Evolutionary conservation across 164 flowering plant genomes (phyloP), one percentile per base, ranked within the genome.

Genomic region (Magnolia kwangsiensis): DNA sequence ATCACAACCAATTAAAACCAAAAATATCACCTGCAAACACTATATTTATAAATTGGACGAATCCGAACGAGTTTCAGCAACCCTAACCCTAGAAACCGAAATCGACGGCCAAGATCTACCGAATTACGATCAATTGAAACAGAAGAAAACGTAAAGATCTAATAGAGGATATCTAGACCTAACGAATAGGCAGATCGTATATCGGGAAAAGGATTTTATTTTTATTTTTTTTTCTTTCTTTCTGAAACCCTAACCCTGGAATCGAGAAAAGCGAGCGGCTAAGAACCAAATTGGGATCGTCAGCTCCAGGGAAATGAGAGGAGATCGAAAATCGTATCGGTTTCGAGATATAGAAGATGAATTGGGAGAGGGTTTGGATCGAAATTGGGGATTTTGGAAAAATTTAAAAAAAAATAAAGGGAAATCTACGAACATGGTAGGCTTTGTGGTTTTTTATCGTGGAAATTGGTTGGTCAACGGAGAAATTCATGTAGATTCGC

Each of bases 231-330:
- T 27, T 27, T 27, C 29, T 55, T 55, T 55, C 45, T 8, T 51
- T 20, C 23, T 31, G 77, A 78, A 87, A 85, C 85, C 90, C 88
- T 83, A 87, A 79, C 78, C 83, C 82, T 87, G 83, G 77, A 82
- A 74, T 69, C 19, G 3, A 51, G 75, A 21, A 67, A 19, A 51
- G 59, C 16, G 23, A 63, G 75, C 80, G 75, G 64, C 24, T 14
- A 8, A 61, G 7, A 9, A 3, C 16, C 8, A 76, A 73, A 71
- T 2, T 0, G 19, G 29, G 75, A 78, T 78, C 80, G 51, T 80
- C 71, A 63, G 78, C 74, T 63, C 79, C 73, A 74, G 72, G 29
- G 69, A 63, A 65, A 45, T 24, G 49, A 20, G 29, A 71, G 61
- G 64, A 24, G 18, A 64, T 49, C 14, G 61, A 58, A 75, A 9